phyloP scores from a whole-genome alignment of 805 yeast genomes.

The Starmerella vaccinii region DNA sequence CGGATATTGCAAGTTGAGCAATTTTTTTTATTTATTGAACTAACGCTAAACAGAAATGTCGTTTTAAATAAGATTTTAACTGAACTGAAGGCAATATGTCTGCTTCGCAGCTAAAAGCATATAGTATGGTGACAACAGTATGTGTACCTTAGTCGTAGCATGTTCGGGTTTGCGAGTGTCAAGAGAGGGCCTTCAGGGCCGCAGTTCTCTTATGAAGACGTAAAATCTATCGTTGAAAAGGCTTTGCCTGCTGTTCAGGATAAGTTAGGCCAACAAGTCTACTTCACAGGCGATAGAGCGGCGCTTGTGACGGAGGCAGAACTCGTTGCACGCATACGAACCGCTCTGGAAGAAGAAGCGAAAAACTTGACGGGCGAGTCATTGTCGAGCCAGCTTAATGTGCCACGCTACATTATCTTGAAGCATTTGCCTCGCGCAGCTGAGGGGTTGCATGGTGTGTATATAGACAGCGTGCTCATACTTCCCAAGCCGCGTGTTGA shows the following conservation, averaged over 20 bases:
- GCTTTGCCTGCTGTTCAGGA: neutral
- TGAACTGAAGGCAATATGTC: too few relatives aligned
- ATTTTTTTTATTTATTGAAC: slow-evolving; percentile 21
- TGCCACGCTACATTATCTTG: neutral
- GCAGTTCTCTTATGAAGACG: slow-evolving; percentile 1
- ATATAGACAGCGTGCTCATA: slow-evolving; percentile 3
- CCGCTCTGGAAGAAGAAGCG: neutral
- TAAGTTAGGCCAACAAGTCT: neutral
- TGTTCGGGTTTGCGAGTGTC: neutral
- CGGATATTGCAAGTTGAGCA: too few relatives aligned
- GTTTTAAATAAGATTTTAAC: too few relatives aligned
- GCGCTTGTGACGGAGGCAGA: neutral
- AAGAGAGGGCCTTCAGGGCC: neutral
- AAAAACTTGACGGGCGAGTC: neutral
- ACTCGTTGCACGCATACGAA: neutral
- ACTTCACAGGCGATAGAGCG: neutral
- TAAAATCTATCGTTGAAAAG: neutral
- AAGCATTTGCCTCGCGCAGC: neutral
- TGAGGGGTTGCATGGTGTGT: neutral
- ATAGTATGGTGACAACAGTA: too few relatives aligned
- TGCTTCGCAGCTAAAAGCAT: too few relatives aligned
- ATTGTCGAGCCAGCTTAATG: neutral
- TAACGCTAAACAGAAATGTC: too few relatives aligned
- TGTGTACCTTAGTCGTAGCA: neutral
- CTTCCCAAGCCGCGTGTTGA: slow-evolving; percentile 6